Evolutionary conservation across 352 stramenopile species (phyloP).

Genomic region (Globisporangium abappressorium): DNA sequence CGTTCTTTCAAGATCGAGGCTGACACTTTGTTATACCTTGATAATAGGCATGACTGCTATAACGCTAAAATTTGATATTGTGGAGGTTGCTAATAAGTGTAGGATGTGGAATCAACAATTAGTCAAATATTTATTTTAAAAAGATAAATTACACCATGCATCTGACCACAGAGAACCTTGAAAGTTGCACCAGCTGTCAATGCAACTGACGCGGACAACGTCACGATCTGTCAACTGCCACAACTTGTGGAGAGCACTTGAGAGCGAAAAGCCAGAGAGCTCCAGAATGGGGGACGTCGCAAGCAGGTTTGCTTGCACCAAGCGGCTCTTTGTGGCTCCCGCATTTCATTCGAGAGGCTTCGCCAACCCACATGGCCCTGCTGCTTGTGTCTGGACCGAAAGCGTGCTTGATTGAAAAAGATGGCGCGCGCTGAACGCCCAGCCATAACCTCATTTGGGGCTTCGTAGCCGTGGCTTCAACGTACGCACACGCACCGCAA

Average conservation of each 20-base stretch:
- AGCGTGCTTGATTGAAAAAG: neutral
- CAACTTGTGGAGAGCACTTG: neutral
- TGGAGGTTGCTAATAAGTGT: neutral
- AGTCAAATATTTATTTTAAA: neutral
- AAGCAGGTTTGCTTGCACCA: neutral
- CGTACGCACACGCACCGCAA: neutral
- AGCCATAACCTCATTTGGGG: neutral
- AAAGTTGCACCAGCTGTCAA: constrained; percentile 5
- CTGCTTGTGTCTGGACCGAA: neutral
- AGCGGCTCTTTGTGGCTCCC: neutral
- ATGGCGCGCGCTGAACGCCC: neutral
- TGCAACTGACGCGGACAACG: neutral
- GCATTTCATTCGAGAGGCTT: neutral
- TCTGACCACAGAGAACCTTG: neutral
- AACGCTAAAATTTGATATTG: no score
- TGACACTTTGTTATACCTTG: neutral
- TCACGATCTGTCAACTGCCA: constrained; percentile 1
- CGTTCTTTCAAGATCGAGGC: constrained; percentile 1
- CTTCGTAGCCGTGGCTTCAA: neutral
- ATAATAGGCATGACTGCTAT: neutral
- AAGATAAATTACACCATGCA: neutral
- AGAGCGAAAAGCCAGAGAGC: neutral
- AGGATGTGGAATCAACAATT: neutral
- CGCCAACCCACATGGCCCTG: neutral
- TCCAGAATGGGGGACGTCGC: neutral